Conservation (phyloP, 352 stramenopile species). For the Hyaloperonospora brassicae region DNA sequence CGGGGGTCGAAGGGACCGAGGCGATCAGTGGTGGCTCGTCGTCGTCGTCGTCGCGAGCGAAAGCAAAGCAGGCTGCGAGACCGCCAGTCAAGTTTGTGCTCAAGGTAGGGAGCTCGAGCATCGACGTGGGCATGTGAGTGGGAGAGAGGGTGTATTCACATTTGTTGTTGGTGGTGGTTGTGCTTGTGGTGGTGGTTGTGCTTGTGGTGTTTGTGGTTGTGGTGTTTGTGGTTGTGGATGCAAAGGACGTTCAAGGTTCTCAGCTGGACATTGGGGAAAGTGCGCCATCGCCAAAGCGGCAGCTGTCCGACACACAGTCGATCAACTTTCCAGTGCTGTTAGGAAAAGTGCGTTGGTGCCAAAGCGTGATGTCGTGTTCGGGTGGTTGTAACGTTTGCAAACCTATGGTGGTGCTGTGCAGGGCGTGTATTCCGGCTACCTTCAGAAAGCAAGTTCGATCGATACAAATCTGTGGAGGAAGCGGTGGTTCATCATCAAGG, state of each 20-base stretch:
- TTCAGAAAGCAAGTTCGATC: conserved; percentile 78
- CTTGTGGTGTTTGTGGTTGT: background rate
- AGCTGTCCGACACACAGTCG: conserved; percentile 34
- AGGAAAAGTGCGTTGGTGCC: conserved; percentile 38
- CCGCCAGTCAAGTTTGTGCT: conserved; percentile 77
- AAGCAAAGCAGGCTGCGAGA: conserved; percentile 50
- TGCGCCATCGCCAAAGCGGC: conserved; percentile 14
- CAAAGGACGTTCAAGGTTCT: conserved; percentile 58
- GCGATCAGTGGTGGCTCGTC: conserved; percentile 21
- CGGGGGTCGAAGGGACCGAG: conserved; percentile 39
- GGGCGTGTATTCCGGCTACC: conserved; percentile 67
- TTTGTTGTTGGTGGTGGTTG: conserved; percentile 3
- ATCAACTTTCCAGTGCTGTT: conserved; percentile 64
- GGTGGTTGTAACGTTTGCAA: background rate
- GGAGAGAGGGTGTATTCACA: background rate
- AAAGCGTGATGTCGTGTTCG: background rate
- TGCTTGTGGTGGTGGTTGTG: background rate
- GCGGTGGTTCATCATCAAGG: conserved; percentile 83
- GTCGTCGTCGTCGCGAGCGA: conserved; percentile 29
- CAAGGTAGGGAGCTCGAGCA: conserved; percentile 34
- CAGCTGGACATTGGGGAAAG: conserved; percentile 62
- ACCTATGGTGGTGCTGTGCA: conserved; percentile 8
- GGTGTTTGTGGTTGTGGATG: background rate
- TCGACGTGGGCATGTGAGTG: background rate
- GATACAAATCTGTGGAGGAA: conserved; percentile 74